Percentiles rank a stretch among this genome's conserved stretches.
phyloP scores from a whole-genome alignment of 768 basidiomycete species.

The Podaxis sp. region DNA sequence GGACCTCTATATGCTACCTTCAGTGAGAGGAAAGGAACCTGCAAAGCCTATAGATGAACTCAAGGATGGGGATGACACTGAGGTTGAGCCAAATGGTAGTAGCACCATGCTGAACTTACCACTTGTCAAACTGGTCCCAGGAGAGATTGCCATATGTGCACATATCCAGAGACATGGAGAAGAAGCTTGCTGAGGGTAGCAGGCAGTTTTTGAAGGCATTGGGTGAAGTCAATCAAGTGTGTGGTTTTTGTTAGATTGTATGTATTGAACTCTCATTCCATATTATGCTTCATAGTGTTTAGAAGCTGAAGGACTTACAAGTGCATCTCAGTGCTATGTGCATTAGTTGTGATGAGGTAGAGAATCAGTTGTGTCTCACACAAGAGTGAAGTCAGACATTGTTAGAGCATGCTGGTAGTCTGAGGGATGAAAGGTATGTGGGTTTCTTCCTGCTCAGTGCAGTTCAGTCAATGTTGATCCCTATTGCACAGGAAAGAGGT shows the following conservation, averaged over 20 bases:
- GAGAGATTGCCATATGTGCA: slow-evolving; percentile 70
- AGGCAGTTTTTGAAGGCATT: slow-evolving; percentile 82
- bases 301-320: slow-evolving; percentile 88
- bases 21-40: slow-evolving; percentile 34
- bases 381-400: slow-evolving; percentile 76
- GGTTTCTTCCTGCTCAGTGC: background rate
- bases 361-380: slow-evolving; percentile 71
- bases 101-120: slow-evolving; percentile 13
- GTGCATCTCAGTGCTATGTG: slow-evolving; percentile 81
- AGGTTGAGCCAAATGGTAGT: slow-evolving; percentile 16
- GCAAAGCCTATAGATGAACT: slow-evolving; percentile 25
- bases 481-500: slow-evolving; percentile 55
- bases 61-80: slow-evolving; percentile 34
- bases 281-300: background rate
- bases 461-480: slow-evolving; percentile 1
- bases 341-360: slow-evolving; percentile 77
- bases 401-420: slow-evolving; percentile 78
- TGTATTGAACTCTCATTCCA: slow-evolving; percentile 5
- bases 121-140: slow-evolving; percentile 38
- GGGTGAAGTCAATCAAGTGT: slow-evolving; percentile 88
- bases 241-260: slow-evolving; percentile 29
- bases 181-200: slow-evolving; percentile 78
- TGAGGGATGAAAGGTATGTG: slow-evolving; percentile 70
- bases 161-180: slow-evolving; percentile 87
- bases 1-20: slow-evolving; percentile 57